These are phyloP conservation scores for Ustilago crameri DNA, from an alignment of 1,284 basidiomycete genomes.

Conservation along the genomic window DNA sequence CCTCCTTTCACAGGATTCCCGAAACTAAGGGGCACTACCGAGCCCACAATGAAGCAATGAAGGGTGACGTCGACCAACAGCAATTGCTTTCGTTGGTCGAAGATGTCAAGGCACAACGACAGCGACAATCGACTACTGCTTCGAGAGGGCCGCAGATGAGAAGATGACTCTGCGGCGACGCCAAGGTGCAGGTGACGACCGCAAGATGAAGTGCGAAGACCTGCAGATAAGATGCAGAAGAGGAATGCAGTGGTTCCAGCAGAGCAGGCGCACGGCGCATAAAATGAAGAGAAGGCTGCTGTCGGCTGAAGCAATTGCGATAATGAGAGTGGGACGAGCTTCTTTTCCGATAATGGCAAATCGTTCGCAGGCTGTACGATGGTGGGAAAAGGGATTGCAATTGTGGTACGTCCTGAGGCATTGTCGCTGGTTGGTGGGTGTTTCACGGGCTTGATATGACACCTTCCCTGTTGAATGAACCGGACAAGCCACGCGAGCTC, in stretches of 20 bases:
- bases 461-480: neutral
- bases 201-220: neutral
- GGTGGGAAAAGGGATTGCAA: neutral
- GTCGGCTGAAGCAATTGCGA: constrained; percentile 2
- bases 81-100: neutral
- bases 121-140: constrained; percentile 6
- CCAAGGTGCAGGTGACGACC: constrained; percentile 19
- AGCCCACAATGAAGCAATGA: constrained; percentile 3
- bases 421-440: too few relatives aligned
- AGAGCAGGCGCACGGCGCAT: neutral
- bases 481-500: constrained; percentile 1
- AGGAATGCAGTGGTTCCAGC: neutral
- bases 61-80: constrained; percentile 20
- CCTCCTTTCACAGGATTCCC: neutral
- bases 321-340: neutral
- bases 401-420: neutral
- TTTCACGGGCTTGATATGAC: neutral
- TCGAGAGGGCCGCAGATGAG: constrained; percentile 9
- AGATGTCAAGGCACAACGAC: constrained; percentile 22
- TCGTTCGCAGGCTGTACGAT: too few relatives aligned
- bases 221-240: constrained; percentile 3
- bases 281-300: neutral
- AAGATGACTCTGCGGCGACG: constrained; percentile 3
- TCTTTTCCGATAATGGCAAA: too few relatives aligned
- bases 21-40: neutral